Conservation (phyloP, 2,329 filamentous ascomycete species). For the Dothistroma pini region DNA sequence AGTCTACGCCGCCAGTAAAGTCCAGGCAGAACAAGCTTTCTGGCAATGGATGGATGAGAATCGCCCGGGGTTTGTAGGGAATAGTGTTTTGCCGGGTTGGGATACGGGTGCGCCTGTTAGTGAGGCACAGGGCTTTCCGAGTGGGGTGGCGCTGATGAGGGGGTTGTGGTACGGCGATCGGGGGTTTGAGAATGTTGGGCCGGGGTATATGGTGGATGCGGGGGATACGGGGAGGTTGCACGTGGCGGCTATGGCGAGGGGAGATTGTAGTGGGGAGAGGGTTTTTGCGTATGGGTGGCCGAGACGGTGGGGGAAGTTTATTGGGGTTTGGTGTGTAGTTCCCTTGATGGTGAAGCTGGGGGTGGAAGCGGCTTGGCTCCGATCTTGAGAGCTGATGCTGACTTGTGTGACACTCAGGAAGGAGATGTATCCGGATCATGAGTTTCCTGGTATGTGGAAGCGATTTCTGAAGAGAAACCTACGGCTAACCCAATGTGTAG, state of each 20-base stretch:
- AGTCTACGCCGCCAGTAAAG: conserved; percentile 45
- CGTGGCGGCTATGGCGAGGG: conserved; percentile 40
- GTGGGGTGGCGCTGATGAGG: conserved; percentile 4
- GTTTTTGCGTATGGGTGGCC: neutral
- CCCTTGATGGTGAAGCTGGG: neutral
- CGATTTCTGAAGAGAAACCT: neutral
- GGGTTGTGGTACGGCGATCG: conserved; percentile 10
- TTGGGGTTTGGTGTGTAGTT: neutral
- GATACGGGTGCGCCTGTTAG: conserved; percentile 8
- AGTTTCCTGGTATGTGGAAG: conserved; percentile 28
- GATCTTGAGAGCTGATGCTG: neutral
- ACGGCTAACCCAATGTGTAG: neutral
- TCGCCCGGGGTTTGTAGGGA: conserved; percentile 42
- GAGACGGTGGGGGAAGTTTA: neutral
- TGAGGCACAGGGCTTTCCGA: conserved; percentile 10
- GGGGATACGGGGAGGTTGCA: conserved; percentile 50
- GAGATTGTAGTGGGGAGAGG: neutral
- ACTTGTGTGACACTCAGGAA: neutral
- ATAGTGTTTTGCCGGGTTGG: conserved; percentile 30
- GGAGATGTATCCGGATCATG: conserved; percentile 37
- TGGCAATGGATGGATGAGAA: conserved; percentile 44
- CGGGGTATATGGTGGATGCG: conserved; percentile 42
- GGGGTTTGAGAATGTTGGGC: neutral
- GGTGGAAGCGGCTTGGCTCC: neutral
- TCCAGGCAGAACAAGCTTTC: conserved; percentile 41